Evolutionary conservation across 371 early-diverging fungal species (phyloP).

Genomic region (Mucor mucedo): DNA sequence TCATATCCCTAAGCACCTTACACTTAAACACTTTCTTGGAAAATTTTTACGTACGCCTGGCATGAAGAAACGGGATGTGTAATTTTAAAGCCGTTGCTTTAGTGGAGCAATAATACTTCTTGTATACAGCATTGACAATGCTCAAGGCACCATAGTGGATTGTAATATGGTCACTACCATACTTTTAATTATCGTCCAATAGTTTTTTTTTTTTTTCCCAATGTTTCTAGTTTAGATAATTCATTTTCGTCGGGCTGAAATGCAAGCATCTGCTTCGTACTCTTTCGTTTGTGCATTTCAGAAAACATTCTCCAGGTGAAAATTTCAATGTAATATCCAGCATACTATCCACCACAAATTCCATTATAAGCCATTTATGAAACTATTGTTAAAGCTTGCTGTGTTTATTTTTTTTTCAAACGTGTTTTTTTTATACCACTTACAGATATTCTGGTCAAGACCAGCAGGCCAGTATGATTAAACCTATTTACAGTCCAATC

Average conservation of each 20-base stretch:
- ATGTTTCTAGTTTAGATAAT: conserved; percentile 1
- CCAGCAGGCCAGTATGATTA: no score
- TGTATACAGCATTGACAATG: conserved; percentile 13
- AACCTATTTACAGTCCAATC: no score
- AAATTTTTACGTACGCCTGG: conserved; percentile 4
- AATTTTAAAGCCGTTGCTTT: conserved; percentile 1
- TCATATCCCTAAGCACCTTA: conserved; percentile 5
- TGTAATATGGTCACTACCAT: conserved; percentile 18
- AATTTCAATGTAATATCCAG: background rate
- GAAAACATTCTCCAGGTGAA: conserved; percentile 9
- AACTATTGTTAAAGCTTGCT: conserved; percentile 8
- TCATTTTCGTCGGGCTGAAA: conserved; percentile 10
- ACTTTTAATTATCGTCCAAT: conserved; percentile 8
- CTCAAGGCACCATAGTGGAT: conserved; percentile 8
- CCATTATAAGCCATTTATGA: conserved; percentile 18
- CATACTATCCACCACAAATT: conserved; percentile 4
- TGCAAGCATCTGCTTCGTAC: conserved; percentile 14
- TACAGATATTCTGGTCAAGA: no score
- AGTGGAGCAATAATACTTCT: conserved; percentile 9
- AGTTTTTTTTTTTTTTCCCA: background rate
- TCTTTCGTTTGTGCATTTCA: conserved; percentile 13
- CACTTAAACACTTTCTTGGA: conserved; percentile 5
- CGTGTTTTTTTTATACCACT: no score
- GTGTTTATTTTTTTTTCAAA: background rate
- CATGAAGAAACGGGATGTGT: conserved; percentile 9